Evolutionary conservation across 2,329 filamentous ascomycete genomes (phyloP).

Genomic region (Fusarium burgessii): DNA sequence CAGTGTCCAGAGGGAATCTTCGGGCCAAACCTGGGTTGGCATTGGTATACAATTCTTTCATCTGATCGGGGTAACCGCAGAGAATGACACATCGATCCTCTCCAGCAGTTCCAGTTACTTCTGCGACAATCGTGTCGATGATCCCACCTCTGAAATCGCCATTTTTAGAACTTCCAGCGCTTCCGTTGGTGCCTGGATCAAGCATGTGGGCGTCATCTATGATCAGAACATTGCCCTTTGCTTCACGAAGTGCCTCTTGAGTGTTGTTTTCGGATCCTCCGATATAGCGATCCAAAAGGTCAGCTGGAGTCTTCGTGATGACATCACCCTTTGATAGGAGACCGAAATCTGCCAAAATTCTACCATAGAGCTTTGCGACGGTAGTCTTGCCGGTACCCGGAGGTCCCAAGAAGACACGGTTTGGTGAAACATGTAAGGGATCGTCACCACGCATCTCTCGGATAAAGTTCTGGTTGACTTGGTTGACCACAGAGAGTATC

Average conservation of each 20-base stretch:
- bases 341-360: constrained; percentile 74
- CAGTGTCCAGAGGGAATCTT: constrained; percentile 73
- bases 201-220: constrained; percentile 84
- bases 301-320: constrained; percentile 76
- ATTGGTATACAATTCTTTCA: constrained; percentile 78
- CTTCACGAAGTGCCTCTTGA: constrained; percentile 74
- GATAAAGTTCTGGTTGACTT: constrained; percentile 71
- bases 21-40: constrained; percentile 77
- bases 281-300: constrained; percentile 73
- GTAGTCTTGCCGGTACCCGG: constrained; percentile 82
- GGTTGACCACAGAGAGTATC: constrained; percentile 57
- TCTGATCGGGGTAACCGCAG: constrained; percentile 76
- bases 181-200: constrained; percentile 54
- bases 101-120: constrained; percentile 75
- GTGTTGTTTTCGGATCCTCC: constrained; percentile 78
- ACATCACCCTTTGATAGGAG: constrained; percentile 65
- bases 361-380: constrained; percentile 77
- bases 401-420: constrained; percentile 76
- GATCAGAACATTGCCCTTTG: constrained; percentile 77
- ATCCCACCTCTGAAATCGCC: constrained; percentile 70
- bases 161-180: constrained; percentile 48
- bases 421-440: constrained; percentile 69
- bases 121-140: constrained; percentile 80
- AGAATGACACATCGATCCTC: constrained; percentile 81
- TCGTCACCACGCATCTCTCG: constrained; percentile 72